Evolutionary conservation across 371 early-diverging fungal species (phyloP), one percentile per base, ranked within the genome.

Genomic region (Mucor irregularis): DNA sequence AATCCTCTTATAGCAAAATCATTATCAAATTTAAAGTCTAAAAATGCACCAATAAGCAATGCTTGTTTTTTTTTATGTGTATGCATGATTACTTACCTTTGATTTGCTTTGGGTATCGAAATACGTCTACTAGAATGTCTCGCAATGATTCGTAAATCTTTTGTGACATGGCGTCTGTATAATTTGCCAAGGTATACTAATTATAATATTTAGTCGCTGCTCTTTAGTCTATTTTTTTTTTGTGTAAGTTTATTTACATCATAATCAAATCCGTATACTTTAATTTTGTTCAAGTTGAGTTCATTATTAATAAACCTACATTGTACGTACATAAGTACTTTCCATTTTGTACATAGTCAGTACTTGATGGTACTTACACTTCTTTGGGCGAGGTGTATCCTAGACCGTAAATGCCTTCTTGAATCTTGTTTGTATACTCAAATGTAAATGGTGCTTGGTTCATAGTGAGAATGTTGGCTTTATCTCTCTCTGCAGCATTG

Each of bases 1-100:
- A 87, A 68, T 29, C 87, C 87, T 25, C 87, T 73, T 28, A 87
- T 82, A 10, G 87, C 87, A 67, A 85, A 87, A 8, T 61, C 42
- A 2, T 76, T 74, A 64, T 87, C 87, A 61, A 80, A 87, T 35
- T 66, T 59, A n/a, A 83, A 63, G n/a, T 57, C 71, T 58, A 58
- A 43, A 8, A 49, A 25, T 33, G 34, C 6, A 26, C n/a, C n/a
- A n/a, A n/a, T n/a, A n/a, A n/a, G n/a, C n/a, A n/a, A n/a, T n/a
- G n/a, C n/a, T n/a, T n/a, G n/a, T n/a, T n/a, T n/a, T n/a, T n/a
- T n/a, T n/a, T n/a, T n/a, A n/a, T n/a, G n/a, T n/a, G n/a, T n/a
- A n/a, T n/a, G n/a, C n/a, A 26, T 7, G n/a, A 30, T 14, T 37
- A 1, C 3, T 10, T 58, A 67, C 74, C 75, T 62, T 69, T 71